These are phyloP conservation scores for Candida yuanshanica DNA, from an alignment of 805 yeast species.

Conservation along the genomic window DNA sequence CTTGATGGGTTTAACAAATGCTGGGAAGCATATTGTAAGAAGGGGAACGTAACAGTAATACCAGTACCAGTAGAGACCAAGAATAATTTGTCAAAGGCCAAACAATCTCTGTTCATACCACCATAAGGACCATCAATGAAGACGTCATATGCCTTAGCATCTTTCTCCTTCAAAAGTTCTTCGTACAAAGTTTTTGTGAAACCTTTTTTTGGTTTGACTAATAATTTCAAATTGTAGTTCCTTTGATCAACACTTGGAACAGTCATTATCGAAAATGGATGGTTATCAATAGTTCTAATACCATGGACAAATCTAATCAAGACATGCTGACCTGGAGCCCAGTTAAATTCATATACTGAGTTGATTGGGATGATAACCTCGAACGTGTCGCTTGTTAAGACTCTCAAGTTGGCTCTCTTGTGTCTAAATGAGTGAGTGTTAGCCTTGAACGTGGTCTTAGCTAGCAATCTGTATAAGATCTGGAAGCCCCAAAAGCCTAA, in stretches of 20 bases:
- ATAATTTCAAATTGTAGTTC: conserved; percentile 32
- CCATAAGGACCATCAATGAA: conserved; percentile 56
- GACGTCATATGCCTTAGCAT: conserved; percentile 18
- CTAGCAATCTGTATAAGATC: conserved; percentile 38
- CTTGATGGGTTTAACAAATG: conserved; percentile 8
- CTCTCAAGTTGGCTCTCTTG: conserved; percentile 28
- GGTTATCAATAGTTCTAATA: conserved; percentile 41
- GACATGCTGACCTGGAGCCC: conserved; percentile 55
- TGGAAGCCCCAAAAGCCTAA: conserved; percentile 48
- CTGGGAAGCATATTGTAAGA: conserved; percentile 24
- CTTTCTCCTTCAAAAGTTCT: conserved; percentile 17
- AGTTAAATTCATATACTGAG: conserved; percentile 27
- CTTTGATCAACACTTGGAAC: conserved; percentile 19
- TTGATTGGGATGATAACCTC: conserved; percentile 28
- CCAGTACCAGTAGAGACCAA: conserved; percentile 48
- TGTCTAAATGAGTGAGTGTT: conserved; percentile 34
- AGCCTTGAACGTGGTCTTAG: conserved; percentile 43
- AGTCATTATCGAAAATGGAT: conserved; percentile 49
- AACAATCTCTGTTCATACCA: conserved; percentile 40
- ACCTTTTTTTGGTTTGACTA: conserved; percentile 42
- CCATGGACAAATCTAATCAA: conserved; percentile 42
- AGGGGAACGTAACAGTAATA: conserved; percentile 44
- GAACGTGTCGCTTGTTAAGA: conserved; percentile 26
- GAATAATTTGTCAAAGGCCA: conserved; percentile 38
- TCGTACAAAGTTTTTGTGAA: conserved; percentile 34